Base-by-base conservation (phyloP, 2,329 filamentous ascomycete species). In the Ascochyta koolunga region DNA sequence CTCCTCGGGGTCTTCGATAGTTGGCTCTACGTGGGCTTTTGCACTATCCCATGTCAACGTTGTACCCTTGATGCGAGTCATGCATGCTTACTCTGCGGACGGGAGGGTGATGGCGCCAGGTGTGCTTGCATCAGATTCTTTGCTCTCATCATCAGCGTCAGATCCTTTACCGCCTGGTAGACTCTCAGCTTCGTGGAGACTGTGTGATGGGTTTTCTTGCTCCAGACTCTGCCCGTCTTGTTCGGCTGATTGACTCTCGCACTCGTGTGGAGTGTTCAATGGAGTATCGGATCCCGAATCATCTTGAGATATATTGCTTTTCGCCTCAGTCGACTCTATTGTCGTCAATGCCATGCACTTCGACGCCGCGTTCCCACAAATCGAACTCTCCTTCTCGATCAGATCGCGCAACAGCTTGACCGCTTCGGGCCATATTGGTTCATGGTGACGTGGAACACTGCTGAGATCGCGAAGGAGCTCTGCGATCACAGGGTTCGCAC, bases 381-480 rank as follows among this genome's bases (percentile, higher is more conserved):
- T 4, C 6, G 35, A 32, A 7, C 53, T 47, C 24, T 42, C 18
- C 4, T 9, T 13, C 1, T 41, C 21, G 9, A 56, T 51, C n/a
- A 35, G 5, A 10, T 38, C 25, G 25, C 32, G 16, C 10, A 56
- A 6, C 3, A 51, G 1, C 24, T 32, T 29, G 16, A 56, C 37
- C 5, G 47, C 53, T 11, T 42, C 38, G 6, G 42, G 46, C 46
- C 46, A 56, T 33, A 50, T 47, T 22, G 10, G 19, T 5, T 25
- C 21, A 38, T 51, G 36, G 32, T 43, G 33, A 32, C 46, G 41
- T 19, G 31, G 38, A 3, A 31, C 27, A 8, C 29, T 25, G 4
- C 19, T 33, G n/a, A 50, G 37, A 13, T 56, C 47, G 22, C 41
- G 46, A 9, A 56, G 38, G 15, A 56, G 41, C 27, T 56, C 53